These are phyloP conservation scores for Neurospora intermedia DNA, from an alignment of 495 filamentous ascomycete genomes.

Conservation along the genomic window DNA sequence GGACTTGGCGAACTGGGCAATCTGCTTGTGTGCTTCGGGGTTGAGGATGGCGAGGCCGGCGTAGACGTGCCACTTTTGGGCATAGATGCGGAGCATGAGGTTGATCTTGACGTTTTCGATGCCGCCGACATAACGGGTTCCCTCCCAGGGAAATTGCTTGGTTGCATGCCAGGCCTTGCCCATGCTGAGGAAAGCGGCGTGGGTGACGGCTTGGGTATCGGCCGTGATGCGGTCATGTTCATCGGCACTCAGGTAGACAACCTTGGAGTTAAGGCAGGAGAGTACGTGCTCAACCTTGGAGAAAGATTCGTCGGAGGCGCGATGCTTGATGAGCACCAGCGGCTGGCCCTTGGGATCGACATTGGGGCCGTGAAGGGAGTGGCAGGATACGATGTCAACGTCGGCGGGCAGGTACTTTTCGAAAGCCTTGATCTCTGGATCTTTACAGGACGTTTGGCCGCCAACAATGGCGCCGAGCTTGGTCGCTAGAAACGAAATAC, in stretches of 20 bases:
- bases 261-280: constrained; percentile 67
- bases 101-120: constrained; percentile 99
- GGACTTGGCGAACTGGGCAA: constrained; percentile 81
- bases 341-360: constrained; percentile 83
- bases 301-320: constrained; percentile 67
- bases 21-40: constrained; percentile 80
- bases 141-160: constrained; percentile 91
- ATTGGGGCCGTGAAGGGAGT: constrained; percentile 89
- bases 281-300: constrained; percentile 69
- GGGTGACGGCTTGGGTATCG: constrained; percentile 95
- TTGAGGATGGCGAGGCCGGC: constrained; percentile 95
- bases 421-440: constrained; percentile 89
- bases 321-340: constrained; percentile 85
- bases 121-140: constrained; percentile 81
- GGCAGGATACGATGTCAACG: constrained; percentile 90
- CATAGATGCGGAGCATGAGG: constrained; percentile 90
- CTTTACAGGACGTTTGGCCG: constrained; percentile 97
- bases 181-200: constrained; percentile 95
- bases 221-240: constrained; percentile 95
- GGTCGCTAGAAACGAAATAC: constrained; percentile 50
- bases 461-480: constrained; percentile 90
- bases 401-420: constrained; percentile 78
- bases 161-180: constrained; percentile 93
- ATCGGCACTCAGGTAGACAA: constrained; percentile 74
- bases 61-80: constrained; percentile 98